phyloP scores from a whole-genome alignment of 805 yeast genomes.

The Wickerhamiella kazuoi region DNA sequence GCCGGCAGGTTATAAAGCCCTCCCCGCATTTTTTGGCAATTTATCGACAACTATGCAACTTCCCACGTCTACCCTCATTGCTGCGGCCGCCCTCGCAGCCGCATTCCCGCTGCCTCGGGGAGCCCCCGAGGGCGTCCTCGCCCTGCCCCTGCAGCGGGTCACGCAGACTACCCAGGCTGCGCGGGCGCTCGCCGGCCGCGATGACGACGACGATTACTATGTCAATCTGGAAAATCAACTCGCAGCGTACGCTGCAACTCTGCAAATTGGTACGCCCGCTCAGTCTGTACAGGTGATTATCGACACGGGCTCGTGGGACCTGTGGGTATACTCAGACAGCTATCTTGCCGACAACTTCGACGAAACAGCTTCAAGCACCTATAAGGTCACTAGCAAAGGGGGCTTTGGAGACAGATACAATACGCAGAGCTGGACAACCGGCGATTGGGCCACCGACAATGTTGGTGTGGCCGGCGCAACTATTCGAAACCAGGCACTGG shows the following conservation, averaged over 20 bases:
- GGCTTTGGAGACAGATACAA: constrained; percentile 5
- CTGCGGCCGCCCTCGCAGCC: too few species aligned
- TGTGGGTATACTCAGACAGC: constrained; percentile 27
- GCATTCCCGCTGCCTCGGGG: neutral
- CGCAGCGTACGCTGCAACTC: constrained; percentile 8
- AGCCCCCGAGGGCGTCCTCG: neutral
- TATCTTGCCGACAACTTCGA: constrained; percentile 12
- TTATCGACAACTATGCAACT: too few species aligned
- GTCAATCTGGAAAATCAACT: constrained; percentile 6
- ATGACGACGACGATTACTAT: too few species aligned
- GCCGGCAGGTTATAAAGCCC: too few species aligned
- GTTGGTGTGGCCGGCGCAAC: constrained; percentile 35
- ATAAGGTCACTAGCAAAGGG: constrained; percentile 3
- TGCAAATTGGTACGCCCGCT: constrained; percentile 33
- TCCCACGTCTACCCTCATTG: too few species aligned
- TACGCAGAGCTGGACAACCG: constrained; percentile 23
- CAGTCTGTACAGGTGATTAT: constrained; percentile 34
- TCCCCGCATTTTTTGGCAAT: too few species aligned
- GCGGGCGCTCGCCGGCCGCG: neutral
- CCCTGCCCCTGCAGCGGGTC: neutral
- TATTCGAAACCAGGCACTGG: constrained; percentile 41
- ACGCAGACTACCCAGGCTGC: neutral
- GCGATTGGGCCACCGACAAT: constrained; percentile 43
- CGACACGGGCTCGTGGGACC: constrained; percentile 58
- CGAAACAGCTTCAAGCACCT: constrained; percentile 12